phyloP scores from a whole-genome alignment of 2,329 filamentous ascomycete species.

The Plenodomus lindquistii region DNA sequence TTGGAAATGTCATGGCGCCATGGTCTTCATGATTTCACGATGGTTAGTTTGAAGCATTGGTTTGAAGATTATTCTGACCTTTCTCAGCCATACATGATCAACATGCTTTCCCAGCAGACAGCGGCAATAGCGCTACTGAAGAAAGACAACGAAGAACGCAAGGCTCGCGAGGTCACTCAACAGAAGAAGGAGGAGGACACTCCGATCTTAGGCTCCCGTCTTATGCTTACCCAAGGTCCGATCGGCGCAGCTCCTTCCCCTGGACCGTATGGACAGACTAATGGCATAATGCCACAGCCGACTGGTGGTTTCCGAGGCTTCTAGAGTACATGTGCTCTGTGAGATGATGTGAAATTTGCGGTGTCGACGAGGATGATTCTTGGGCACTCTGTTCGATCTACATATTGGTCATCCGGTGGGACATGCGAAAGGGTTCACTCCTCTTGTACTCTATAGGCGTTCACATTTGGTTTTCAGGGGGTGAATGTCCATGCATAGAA shows the following conservation, averaged over 20 bases:
- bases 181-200: slow-evolving; percentile 92
- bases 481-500: slow-evolving; percentile 20
- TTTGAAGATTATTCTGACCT: too few species aligned
- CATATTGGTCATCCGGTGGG: slow-evolving; percentile 29
- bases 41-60: slow-evolving; percentile 64
- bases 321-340: slow-evolving; percentile 18
- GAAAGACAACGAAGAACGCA: slow-evolving; percentile 95
- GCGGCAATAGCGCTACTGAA: slow-evolving; percentile 82
- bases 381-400: slow-evolving; percentile 18
- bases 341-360: background rate
- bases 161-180: slow-evolving; percentile 69
- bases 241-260: slow-evolving; percentile 62
- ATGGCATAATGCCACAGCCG: slow-evolving; percentile 86
- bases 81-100: slow-evolving; percentile 89
- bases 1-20: slow-evolving; percentile 97
- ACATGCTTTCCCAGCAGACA: slow-evolving; percentile 89
- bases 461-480: slow-evolving; percentile 22
- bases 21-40: slow-evolving; percentile 92
- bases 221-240: slow-evolving; percentile 96
- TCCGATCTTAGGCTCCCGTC: slow-evolving; percentile 85
- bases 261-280: slow-evolving; percentile 75
- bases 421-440: slow-evolving; percentile 31
- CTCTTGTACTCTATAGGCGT: slow-evolving; percentile 38
- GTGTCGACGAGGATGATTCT: background rate
- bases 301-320: slow-evolving; percentile 64